These are phyloP conservation scores for Chenopodium formosanum DNA, from an alignment of 148 eudicot genomes.

Conservation along the genomic window DNA sequence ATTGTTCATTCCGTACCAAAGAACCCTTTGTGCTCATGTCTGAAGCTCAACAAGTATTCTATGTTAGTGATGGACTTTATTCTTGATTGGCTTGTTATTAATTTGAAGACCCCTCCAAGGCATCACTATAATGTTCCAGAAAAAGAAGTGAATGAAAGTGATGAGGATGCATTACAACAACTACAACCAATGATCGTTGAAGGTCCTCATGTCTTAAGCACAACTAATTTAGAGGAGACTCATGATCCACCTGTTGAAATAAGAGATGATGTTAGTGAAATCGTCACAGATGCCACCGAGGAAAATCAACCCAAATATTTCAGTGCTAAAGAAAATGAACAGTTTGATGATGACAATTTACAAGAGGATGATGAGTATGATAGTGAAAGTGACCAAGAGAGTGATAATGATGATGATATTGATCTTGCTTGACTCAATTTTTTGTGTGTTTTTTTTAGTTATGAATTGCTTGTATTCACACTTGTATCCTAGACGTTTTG, in stretches of 20 bases:
- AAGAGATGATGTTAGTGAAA: not conserved
- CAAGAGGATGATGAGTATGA: not conserved
- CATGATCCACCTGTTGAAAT: not conserved
- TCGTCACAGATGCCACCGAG: not conserved
- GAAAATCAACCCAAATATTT: not conserved
- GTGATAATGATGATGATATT: not conserved
- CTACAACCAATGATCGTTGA: not conserved
- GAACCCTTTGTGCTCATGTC: too few species aligned
- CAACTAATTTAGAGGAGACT: too few species aligned
- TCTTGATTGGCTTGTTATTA: constrained; percentile 1
- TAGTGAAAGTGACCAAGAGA: not conserved
- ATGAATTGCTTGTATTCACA: too few species aligned
- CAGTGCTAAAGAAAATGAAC: not conserved
- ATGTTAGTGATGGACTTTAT: too few species aligned
- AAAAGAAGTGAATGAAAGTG: not conserved
- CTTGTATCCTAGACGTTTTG: too few species aligned
- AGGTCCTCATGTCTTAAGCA: not conserved
- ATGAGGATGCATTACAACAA: constrained; percentile 12
- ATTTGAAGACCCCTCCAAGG: constrained; percentile 2
- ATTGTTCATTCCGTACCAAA: too few species aligned
- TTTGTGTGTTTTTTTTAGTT: too few species aligned
- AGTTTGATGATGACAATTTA: not conserved
- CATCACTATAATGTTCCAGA: constrained; percentile 4
- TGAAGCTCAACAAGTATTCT: too few species aligned
- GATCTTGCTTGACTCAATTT: not conserved